A percentile compares a stretch with the other conserved stretches of the same genome.
Evolutionary conservation across 2,329 filamentous ascomycete genomes (phyloP).

Genomic region (Fusarium domesticum): DNA sequence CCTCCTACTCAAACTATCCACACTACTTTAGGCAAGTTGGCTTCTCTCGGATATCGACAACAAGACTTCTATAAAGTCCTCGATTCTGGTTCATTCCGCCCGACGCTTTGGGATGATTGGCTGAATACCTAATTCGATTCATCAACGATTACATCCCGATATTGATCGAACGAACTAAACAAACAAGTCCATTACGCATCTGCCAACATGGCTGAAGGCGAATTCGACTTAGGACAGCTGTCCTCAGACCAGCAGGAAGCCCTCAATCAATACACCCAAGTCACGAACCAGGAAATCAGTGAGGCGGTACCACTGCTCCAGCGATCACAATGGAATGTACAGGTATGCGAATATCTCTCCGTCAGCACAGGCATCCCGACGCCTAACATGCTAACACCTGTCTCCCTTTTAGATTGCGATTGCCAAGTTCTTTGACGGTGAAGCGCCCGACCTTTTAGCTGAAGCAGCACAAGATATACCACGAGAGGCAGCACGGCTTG

Average conservation of each 20-base stretch:
- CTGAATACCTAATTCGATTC: too few relatives aligned
- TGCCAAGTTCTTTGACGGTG: conserved; percentile 95
- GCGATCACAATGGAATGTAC: conserved; percentile 93
- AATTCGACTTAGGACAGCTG: conserved; percentile 62
- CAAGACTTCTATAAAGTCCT: too few relatives aligned
- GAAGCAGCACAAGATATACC: conserved; percentile 68
- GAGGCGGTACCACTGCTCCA: conserved; percentile 77
- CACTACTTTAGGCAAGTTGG: too few relatives aligned
- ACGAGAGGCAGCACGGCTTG: conserved; percentile 61
- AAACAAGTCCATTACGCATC: too few relatives aligned
- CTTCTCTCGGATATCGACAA: too few relatives aligned
- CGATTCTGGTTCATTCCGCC: too few relatives aligned
- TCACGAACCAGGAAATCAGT: conserved; percentile 77
- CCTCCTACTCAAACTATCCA: too few relatives aligned
- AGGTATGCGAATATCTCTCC: conserved; percentile 50
- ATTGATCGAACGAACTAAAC: too few relatives aligned
- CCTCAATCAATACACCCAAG: conserved; percentile 81
- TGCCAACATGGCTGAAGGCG: conserved; percentile 34
- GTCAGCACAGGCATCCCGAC: not conserved
- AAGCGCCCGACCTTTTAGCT: conserved; percentile 76
- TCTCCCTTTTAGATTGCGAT: conserved; percentile 73
- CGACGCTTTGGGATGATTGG: too few relatives aligned
- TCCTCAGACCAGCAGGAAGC: conserved; percentile 75
- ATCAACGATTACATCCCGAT: too few relatives aligned
- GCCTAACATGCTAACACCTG: conserved; percentile 5